Conservation (phyloP, 495 filamentous ascomycete genomes). For the Daldinia concentrica region DNA sequence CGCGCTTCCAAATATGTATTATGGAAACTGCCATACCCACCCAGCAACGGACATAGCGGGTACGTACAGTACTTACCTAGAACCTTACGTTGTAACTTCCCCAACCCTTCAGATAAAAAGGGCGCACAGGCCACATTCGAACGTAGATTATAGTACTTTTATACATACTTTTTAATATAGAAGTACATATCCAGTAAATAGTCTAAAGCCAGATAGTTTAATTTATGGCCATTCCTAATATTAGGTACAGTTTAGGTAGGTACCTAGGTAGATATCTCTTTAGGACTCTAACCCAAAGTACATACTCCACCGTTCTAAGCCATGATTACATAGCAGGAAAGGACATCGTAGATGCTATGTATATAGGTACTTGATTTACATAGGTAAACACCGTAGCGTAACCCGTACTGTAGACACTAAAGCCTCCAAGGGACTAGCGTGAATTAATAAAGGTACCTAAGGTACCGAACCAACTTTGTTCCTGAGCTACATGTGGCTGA, state of each 20-base stretch:
- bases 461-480: not conserved
- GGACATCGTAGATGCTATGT: not conserved
- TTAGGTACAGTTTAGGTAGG: not conserved
- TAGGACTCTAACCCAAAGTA: no score
- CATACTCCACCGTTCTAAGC: no score
- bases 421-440: not conserved
- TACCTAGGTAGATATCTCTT: not conserved
- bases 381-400: no score
- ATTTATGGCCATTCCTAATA: no score
- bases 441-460: not conserved
- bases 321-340: no score
- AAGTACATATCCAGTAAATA: no score
- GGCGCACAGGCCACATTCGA: no score
- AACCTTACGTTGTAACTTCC: not conserved
- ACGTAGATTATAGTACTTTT: no score
- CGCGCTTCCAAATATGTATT: constrained; percentile 19
- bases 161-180: no score
- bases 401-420: not conserved
- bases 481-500: not conserved
- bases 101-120: no score
- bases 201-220: no score
- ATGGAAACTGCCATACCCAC: constrained; percentile 12
- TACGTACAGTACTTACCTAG: constrained; percentile 6
- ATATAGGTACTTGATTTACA: not conserved
- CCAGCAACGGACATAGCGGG: constrained; percentile 20